A percentile compares a stretch with the other conserved stretches of the same genome.
These are phyloP conservation scores for Verbascum thapsus DNA, from an alignment of 257 asterid species.

Conservation along the genomic window DNA sequence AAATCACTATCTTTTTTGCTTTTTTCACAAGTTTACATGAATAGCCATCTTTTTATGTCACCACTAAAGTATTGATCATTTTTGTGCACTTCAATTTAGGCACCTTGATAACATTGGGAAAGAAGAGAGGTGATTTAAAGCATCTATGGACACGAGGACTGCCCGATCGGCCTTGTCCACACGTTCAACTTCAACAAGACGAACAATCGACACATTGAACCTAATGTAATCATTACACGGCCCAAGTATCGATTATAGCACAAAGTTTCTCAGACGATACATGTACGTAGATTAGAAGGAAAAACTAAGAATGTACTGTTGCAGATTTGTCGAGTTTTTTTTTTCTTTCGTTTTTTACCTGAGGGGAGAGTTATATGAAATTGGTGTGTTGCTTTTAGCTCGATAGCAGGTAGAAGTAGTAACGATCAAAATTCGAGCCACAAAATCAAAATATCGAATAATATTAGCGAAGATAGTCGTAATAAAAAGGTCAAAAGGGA, in stretches of 20 bases:
- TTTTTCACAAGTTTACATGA: no score
- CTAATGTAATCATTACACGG: conserved; percentile 7
- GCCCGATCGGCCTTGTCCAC: conserved; percentile 82
- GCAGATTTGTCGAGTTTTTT: conserved; percentile 9
- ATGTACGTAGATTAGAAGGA: conserved; percentile 32
- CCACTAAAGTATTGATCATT: not conserved
- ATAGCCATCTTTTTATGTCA: not conserved
- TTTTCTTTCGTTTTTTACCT: conserved; percentile 12
- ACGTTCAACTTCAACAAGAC: conserved; percentile 54
- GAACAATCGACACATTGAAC: conserved; percentile 20
- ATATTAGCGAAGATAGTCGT: no score
- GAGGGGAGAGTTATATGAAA: conserved; percentile 16
- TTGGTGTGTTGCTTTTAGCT: not conserved
- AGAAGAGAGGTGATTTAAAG: conserved; percentile 81
- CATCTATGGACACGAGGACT: conserved; percentile 84
- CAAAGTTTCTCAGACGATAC: not conserved
- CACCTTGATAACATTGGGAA: conserved; percentile 68
- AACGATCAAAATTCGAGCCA: no score
- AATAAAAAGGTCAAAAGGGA: no score
- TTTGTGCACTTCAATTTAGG: conserved; percentile 50
- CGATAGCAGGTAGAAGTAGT: no score
- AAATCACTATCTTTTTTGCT: no score
- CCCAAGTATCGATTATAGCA: not conserved
- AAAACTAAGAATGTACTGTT: conserved; percentile 4
- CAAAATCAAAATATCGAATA: no score